Base-by-base conservation (phyloP, 148 eudicot species). In the Cornus kousa region DNA sequence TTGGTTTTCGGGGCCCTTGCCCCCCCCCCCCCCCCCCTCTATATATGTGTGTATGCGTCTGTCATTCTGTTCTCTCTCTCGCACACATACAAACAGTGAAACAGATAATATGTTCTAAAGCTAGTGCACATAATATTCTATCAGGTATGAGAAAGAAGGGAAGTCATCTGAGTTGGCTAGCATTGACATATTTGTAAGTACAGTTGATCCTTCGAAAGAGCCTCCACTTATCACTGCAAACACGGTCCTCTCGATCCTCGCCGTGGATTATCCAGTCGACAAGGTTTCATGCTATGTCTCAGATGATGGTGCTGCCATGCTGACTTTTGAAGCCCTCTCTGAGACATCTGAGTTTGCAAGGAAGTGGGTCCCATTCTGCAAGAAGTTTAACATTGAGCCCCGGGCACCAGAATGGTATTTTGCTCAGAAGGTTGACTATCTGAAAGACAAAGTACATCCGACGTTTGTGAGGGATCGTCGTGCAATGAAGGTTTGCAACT, bases 351-450 rank as follows among this genome's bases (percentile, higher is more conserved):
- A 95, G 82, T 95, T 93, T 81, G 97, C 98, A 8, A 83, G 97
- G 72, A 95, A 95, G 76, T 95, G 98, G 98, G 98, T 93, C 39
- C 98, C 98, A 7, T 95, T 95, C 78, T 90, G 97, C 87, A 95
- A 95, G 80, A 93, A 88, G 72, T 95, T 84, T 80, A 81, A 72
- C 76, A 89, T 95, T n/a, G 98, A 95, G 78, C 98, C 98, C 64
- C 97, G 98, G 75, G 98, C 98, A 70, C 98, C 98, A 0, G 98
- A 95, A 78, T 95, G 98, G 98, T 95, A 95, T 81, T 95, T 95
- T 83, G 81, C 92, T 76, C 92, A 89, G 81, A 95, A 91, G 88
- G 87, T 93, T 66, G 98, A 95, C 83, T 95, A 95, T 87, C 79
- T 95, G 71, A 93, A 74, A 85, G 94, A 95, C 77, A 93, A 95